A percentile compares a stretch with the other conserved stretches of the same genome.
Conservation (phyloP, 169 alveolate species). For the Plasmodium knowlesi region DNA sequence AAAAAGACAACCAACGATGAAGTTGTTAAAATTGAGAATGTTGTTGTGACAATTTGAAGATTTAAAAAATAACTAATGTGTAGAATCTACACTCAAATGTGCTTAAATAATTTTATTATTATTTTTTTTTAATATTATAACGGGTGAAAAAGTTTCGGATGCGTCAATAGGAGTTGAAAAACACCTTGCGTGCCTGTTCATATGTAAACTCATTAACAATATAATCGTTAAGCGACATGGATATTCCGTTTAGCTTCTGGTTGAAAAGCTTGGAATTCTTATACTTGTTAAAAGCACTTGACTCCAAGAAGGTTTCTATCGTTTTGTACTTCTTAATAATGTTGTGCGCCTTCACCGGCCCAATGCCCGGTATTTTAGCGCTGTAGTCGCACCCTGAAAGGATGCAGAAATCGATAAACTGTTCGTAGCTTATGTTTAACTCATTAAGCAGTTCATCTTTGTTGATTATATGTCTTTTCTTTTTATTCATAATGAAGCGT, state of each 20-base stretch:
- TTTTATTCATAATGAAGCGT: slow-evolving; percentile 48
- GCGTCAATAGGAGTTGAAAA: slow-evolving; percentile 59
- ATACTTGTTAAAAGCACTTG: slow-evolving; percentile 62
- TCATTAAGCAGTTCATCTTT: slow-evolving; percentile 82
- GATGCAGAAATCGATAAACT: slow-evolving; percentile 97
- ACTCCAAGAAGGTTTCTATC: slow-evolving; percentile 84
- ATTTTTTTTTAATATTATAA: neutral
- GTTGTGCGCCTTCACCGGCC: slow-evolving; percentile 96
- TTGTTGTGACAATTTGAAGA: neutral
- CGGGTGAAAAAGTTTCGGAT: slow-evolving; percentile 6
- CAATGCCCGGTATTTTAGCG: slow-evolving; percentile 94
- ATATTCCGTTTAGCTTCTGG: slow-evolving; percentile 30
- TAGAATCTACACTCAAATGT: neutral
- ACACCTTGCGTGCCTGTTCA: slow-evolving; percentile 71
- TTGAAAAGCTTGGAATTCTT: slow-evolving; percentile 52
- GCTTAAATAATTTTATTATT: neutral
- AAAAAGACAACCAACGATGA: neutral
- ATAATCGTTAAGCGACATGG: slow-evolving; percentile 63
- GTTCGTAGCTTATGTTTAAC: slow-evolving; percentile 90
- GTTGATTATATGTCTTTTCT: slow-evolving; percentile 80
- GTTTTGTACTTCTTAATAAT: slow-evolving; percentile 90
- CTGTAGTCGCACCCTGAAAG: slow-evolving; percentile 99
- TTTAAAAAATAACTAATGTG: neutral
- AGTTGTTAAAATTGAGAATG: neutral
- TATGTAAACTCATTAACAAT: slow-evolving; percentile 72